Percentiles rank a stretch among this genome's conserved stretches.
phyloP scores from a whole-genome alignment of 2,329 filamentous ascomycete genomes.

The Fusarium austroafricanum region DNA sequence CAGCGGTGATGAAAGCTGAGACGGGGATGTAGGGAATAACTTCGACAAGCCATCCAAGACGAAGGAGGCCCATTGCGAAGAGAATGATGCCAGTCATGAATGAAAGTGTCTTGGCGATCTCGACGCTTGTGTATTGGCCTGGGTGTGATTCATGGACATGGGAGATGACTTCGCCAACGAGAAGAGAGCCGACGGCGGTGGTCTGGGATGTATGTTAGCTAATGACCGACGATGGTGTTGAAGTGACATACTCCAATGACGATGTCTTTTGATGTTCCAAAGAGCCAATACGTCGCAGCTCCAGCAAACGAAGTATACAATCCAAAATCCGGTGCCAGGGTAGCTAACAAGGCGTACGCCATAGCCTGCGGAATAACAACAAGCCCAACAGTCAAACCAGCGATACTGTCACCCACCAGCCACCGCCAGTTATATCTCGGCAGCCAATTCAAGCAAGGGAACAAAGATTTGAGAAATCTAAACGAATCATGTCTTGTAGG shows the following conservation, averaged over 20 bases:
- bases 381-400: slow-evolving; percentile 62
- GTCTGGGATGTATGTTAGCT: slow-evolving; percentile 57
- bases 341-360: slow-evolving; percentile 80
- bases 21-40: slow-evolving; percentile 64
- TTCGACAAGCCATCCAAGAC: slow-evolving; percentile 64
- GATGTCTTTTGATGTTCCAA: slow-evolving; percentile 87
- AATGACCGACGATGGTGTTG: accelerated
- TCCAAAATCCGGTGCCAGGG: slow-evolving; percentile 75
- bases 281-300: slow-evolving; percentile 83
- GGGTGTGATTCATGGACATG: slow-evolving; percentile 52
- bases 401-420: slow-evolving; percentile 19
- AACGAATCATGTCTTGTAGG: slow-evolving; percentile 6
- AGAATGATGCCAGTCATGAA: slow-evolving; percentile 59
- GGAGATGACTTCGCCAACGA: slow-evolving; percentile 60
- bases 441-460: slow-evolving; percentile 7
- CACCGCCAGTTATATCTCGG: slow-evolving; percentile 25
- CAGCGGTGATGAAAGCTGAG: slow-evolving; percentile 63
- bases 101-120: slow-evolving; percentile 59
- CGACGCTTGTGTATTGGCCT: slow-evolving; percentile 51
- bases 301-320: slow-evolving; percentile 87
- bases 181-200: slow-evolving; percentile 63
- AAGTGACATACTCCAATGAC: slow-evolving; percentile 71
- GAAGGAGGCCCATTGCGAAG: slow-evolving; percentile 58
- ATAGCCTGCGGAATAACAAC: slow-evolving; percentile 84
- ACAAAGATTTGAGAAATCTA: slow-evolving; percentile 2